These are phyloP conservation scores for Gigaspora rosea DNA, from an alignment of 192 early-diverging fungal species.

Conservation along the genomic window DNA sequence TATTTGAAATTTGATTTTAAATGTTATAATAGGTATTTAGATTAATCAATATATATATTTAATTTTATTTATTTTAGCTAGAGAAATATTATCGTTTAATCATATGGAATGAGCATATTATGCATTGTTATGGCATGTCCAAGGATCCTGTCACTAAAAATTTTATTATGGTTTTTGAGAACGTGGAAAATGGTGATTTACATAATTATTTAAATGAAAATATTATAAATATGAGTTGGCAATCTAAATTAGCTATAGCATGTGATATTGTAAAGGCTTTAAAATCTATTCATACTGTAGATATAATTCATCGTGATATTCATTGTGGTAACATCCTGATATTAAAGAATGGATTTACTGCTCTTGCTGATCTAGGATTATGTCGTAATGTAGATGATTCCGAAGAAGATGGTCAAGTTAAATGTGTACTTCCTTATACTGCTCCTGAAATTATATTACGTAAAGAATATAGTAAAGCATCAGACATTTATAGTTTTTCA, in stretches of 20 bases:
- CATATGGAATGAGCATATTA: neutral
- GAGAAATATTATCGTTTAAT: neutral
- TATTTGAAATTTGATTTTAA: too few relatives aligned
- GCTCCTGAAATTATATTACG: conserved; percentile 37
- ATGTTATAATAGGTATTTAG: neutral
- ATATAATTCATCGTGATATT: conserved; percentile 24
- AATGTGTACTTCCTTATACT: conserved; percentile 38
- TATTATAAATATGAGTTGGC: neutral
- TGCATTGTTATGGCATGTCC: conserved; percentile 20
- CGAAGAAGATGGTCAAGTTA: conserved; percentile 4
- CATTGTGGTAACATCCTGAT: conserved; percentile 22
- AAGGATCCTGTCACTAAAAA: conserved; percentile 4
- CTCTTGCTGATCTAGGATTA: conserved; percentile 36
- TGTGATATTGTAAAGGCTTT: conserved; percentile 7
- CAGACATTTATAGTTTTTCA: conserved; percentile 47
- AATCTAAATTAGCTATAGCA: neutral
- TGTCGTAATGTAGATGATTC: conserved; percentile 18
- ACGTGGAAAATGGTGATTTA: conserved; percentile 1
- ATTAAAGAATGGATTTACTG: neutral
- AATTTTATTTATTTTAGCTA: neutral
- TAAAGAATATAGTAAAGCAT: neutral
- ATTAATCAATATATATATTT: neutral
- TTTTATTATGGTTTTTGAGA: conserved; percentile 5
- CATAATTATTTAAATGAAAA: conserved; percentile 2
- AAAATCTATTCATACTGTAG: neutral